A percentile compares a stretch with the other conserved stretches of the same genome.
Conservation (phyloP, 2,329 filamentous ascomycete species). For the Scedosporium minutisporum region DNA sequence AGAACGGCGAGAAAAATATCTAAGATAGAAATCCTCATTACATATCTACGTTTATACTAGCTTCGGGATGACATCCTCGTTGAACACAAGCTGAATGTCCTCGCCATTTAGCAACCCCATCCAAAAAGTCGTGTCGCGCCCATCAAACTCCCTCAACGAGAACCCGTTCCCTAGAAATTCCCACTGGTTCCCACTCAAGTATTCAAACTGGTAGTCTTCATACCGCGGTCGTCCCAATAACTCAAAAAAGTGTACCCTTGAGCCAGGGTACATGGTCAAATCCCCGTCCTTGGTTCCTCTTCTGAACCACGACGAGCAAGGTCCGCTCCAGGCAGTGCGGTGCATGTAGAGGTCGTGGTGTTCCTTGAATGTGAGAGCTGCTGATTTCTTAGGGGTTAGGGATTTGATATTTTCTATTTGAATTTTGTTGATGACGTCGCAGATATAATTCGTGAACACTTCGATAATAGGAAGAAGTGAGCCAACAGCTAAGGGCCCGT, state of each 20-base stretch:
- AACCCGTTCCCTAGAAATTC: slow-evolving; percentile 58
- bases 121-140: neutral
- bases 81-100: neutral
- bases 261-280: slow-evolving; percentile 62
- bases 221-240: slow-evolving; percentile 43
- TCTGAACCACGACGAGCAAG: slow-evolving; percentile 66
- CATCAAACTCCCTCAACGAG: slow-evolving; percentile 47
- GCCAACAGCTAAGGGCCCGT: neutral
- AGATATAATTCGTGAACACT: slow-evolving; percentile 45
- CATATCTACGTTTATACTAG: no score
- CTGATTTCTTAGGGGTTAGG: slow-evolving; percentile 44
- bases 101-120: neutral
- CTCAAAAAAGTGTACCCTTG: slow-evolving; percentile 50
- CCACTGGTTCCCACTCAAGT: slow-evolving; percentile 40
- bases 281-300: slow-evolving; percentile 49
- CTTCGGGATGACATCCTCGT: no score
- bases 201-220: slow-evolving; percentile 45
- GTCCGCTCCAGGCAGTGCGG: slow-evolving; percentile 45
- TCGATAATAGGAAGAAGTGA: neutral
- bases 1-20: no score
- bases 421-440: slow-evolving; percentile 58
- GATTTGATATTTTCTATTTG: slow-evolving; percentile 55
- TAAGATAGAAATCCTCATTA: no score
- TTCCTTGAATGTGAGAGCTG: slow-evolving; percentile 53
- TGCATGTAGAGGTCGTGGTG: slow-evolving; percentile 48